Base-by-base conservation (phyloP, 352 stramenopile genomes). In the Pythium scleroteichum region DNA sequence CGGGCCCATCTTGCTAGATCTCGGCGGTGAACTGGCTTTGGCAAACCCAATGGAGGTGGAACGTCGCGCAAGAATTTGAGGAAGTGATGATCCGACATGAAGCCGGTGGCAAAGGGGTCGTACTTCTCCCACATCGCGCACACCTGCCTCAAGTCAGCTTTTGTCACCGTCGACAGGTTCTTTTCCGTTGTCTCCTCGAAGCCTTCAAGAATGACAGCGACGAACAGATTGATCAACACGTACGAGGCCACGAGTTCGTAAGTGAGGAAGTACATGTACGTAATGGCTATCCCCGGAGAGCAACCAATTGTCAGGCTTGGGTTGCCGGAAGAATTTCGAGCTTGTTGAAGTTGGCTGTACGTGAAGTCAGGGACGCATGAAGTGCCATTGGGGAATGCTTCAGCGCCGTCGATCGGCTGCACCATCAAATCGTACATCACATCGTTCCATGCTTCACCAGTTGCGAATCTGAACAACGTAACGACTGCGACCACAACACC, bases 361-460 rank as follows among this genome's bases (percentile, higher is more conserved):
- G 59, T 69, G 53, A 68, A 82, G 19, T 82, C 69, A 1, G 59
- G 41, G n/a, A 79, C 62, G 32, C 76, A 85, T 0, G 70, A 76
- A 23, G 24, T 53, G 17, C 71, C 73, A 47, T 75, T 74, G 9
- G 72, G 72, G 24, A 68, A 77, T 9, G 44, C 47, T 16, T 27
- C 6, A 12, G 23, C 56, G 4, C 53, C 70, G 24, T 64, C 16
- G 24, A 73, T 68, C 9, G 68, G 64, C 39, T 71, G n/a, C 17
- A 74, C 73, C 67, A 79, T 81, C 22, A 80, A 48, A 52, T 92
- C 78, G 69, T 94, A 80, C 84, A 94, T 94, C 29, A 94, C 78
- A 23, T 81, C 78, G 49, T 92, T 93, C 75, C 79, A 93, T 1
- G 69, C 76, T 59, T 94, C 82, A 13, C 85, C 85, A 1, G 85